Evolutionary conservation across 2,329 filamentous ascomycete species (phyloP).

Genomic region (Fusarium sp.): DNA sequence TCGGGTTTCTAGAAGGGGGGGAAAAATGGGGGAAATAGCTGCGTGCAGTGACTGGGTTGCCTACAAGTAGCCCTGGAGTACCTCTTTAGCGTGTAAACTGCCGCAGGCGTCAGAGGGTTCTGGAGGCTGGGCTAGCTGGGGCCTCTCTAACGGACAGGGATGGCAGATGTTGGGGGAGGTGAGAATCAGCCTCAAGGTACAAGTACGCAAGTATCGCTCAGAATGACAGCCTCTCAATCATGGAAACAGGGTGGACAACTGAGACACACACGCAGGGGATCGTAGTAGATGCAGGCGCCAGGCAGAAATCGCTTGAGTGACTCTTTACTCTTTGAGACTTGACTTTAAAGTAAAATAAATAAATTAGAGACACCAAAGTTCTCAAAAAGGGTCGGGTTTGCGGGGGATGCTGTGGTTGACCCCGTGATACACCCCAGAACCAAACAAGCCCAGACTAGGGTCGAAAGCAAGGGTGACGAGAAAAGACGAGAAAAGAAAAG

Average conservation of each 20-base stretch:
- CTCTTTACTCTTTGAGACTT: background rate
- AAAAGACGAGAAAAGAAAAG: constrained; percentile 10
- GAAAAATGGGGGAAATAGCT: constrained; percentile 15
- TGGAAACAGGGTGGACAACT: constrained; percentile 20
- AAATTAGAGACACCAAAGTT: background rate
- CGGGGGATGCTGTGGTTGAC: constrained; percentile 32
- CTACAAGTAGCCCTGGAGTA: constrained; percentile 23
- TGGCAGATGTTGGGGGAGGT: constrained; percentile 15
- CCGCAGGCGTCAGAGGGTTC: constrained; percentile 39
- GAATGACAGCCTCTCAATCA: constrained; percentile 33
- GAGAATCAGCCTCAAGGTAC: constrained; percentile 23
- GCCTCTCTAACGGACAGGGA: constrained; percentile 14
- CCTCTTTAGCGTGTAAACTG: constrained; percentile 38
- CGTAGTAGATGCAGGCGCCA: constrained; percentile 4
- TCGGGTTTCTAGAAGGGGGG: constrained; percentile 38
- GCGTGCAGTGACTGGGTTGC: constrained; percentile 17
- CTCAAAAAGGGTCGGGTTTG: constrained; percentile 20
- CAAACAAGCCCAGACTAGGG: constrained; percentile 9
- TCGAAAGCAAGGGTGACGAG: constrained; percentile 9
- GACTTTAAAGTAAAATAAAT: no score
- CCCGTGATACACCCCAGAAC: constrained; percentile 36
- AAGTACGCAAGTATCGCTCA: constrained; percentile 16
- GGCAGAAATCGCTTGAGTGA: background rate
- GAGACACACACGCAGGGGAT: constrained; percentile 40
- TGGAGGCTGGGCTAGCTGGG: background rate